phyloP scores from a whole-genome alignment of 768 basidiomycete species.

The Suillus hirtellus region DNA sequence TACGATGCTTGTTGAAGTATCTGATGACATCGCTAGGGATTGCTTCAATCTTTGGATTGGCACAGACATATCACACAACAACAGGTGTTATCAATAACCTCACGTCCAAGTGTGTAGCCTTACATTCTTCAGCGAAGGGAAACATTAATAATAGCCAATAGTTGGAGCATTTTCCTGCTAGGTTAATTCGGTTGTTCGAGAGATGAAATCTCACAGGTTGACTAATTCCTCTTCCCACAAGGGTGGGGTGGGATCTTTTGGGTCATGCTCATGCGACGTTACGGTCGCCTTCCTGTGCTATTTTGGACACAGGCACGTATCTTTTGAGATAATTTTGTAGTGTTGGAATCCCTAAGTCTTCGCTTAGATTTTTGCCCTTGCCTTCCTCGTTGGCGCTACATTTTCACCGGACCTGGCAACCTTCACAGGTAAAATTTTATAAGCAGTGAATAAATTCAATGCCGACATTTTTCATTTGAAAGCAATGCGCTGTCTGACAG shows the following conservation, averaged over 20 bases:
- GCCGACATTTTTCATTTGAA: neutral
- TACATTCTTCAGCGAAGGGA: neutral
- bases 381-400: slow-evolving; percentile 51
- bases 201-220: neutral
- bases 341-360: neutral
- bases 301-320: slow-evolving; percentile 29
- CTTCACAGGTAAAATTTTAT: slow-evolving; percentile 42
- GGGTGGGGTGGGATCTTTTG: slow-evolving; percentile 33
- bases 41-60: slow-evolving; percentile 49
- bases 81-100: slow-evolving; percentile 50
- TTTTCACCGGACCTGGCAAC: slow-evolving; percentile 48
- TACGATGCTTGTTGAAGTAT: neutral
- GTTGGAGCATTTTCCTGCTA: slow-evolving; percentile 51
- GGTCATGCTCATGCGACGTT: slow-evolving; percentile 33
- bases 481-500: slow-evolving; percentile 36
- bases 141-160: slow-evolving; percentile 12
- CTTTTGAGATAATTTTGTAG: neutral
- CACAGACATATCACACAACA: slow-evolving; percentile 44
- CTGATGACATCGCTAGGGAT: slow-evolving; percentile 37
- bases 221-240: slow-evolving; percentile 7
- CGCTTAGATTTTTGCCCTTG: slow-evolving; percentile 40
- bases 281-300: slow-evolving; percentile 30
- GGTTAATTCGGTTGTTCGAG: slow-evolving; percentile 26
- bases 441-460: neutral
- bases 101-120: slow-evolving; percentile 40